These are phyloP conservation scores for Fusarium begoniae DNA, from an alignment of 2,329 filamentous ascomycete genomes.

Conservation along the genomic window DNA sequence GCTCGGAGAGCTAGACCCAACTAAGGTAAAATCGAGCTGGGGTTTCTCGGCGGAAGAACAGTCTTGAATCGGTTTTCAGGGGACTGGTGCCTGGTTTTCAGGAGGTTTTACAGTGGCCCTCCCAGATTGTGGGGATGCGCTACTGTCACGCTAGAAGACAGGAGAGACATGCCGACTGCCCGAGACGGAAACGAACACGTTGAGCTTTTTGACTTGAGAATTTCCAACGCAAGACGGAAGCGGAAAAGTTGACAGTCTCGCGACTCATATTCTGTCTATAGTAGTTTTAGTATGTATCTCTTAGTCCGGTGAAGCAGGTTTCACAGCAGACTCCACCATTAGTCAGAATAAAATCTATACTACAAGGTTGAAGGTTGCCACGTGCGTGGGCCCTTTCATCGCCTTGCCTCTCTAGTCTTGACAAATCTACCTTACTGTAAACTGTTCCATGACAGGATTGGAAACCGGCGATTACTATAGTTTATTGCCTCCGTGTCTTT, in stretches of 20 bases:
- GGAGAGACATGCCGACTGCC: constrained; percentile 33
- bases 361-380: constrained; percentile 41
- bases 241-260: constrained; percentile 10
- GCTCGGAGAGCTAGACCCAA: constrained; percentile 20
- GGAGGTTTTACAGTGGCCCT: constrained; percentile 6
- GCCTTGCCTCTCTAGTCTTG: constrained; percentile 41
- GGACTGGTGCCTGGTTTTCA: constrained; percentile 9
- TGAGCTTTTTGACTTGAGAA: constrained; percentile 37
- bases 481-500: constrained; percentile 25
- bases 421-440: constrained; percentile 38
- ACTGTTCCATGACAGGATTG: constrained; percentile 42
- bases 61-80: constrained; percentile 22
- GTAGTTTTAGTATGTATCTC: not conserved
- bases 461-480: constrained; percentile 29
- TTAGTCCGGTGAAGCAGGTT: not conserved
- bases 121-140: constrained; percentile 32
- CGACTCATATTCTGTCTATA: constrained; percentile 3
- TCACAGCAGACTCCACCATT: not conserved
- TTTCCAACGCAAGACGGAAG: constrained; percentile 2
- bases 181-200: constrained; percentile 44
- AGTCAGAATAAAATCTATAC: not conserved
- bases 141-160: constrained; percentile 21
- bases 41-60: not conserved
- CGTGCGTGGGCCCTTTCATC: constrained; percentile 46
- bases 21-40: not conserved